phyloP scores from a whole-genome alignment of 352 stramenopile genomes.

The Globisporangium camurandrum region DNA sequence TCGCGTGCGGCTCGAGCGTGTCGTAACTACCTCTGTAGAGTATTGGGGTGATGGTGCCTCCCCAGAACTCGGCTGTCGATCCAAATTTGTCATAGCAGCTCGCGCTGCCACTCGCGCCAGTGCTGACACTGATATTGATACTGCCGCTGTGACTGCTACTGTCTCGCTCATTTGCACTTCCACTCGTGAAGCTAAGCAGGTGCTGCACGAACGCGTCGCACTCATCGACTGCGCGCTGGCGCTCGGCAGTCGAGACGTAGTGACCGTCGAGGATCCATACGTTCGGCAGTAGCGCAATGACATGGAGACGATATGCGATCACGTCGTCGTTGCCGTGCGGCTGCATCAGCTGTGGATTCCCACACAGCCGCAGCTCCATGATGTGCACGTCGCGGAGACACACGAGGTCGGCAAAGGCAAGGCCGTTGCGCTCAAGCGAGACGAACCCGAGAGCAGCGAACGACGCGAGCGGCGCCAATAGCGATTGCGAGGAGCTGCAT shows the following conservation, averaged over 20 bases:
- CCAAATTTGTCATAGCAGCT: slow-evolving; percentile 18
- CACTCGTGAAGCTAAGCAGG: slow-evolving; percentile 10
- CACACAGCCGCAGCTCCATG: slow-evolving; percentile 35
- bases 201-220: slow-evolving; percentile 27
- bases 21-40: neutral
- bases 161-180: neutral
- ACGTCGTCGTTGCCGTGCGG: slow-evolving; percentile 7
- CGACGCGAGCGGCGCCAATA: slow-evolving; percentile 20
- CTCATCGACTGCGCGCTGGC: slow-evolving; percentile 27
- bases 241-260: slow-evolving; percentile 37
- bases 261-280: slow-evolving; percentile 53
- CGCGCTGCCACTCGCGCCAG: neutral
- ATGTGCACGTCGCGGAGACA: slow-evolving; percentile 51
- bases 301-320: slow-evolving; percentile 30
- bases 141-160: neutral
- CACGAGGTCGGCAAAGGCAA: slow-evolving; percentile 43
- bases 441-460: slow-evolving; percentile 53
- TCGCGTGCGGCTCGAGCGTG: slow-evolving; percentile 3
- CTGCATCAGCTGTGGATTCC: slow-evolving; percentile 25
- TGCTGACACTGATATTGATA: neutral
- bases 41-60: neutral
- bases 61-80: slow-evolving; percentile 28
- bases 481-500: neutral
- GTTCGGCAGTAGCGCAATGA: slow-evolving; percentile 43
- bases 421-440: slow-evolving; percentile 34